Conservation (phyloP, 2,329 filamentous ascomycete species). For the Fusarium fujikuroi region DNA sequence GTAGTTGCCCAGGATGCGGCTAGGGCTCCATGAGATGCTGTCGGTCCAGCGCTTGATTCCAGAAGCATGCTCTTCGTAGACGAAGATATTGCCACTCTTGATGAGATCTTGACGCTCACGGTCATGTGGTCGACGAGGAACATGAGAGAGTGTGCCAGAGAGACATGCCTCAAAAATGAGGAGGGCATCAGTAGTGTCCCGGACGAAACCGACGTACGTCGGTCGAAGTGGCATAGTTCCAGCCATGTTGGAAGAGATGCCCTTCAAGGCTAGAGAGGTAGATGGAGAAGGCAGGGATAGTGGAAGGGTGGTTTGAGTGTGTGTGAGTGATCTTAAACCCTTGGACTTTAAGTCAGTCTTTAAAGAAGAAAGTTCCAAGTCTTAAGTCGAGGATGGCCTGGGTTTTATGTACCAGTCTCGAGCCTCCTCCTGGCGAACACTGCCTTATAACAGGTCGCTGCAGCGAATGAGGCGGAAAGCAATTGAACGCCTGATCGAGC, state of each 20-base stretch:
- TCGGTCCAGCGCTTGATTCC: slow-evolving; percentile 97
- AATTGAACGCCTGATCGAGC: background rate
- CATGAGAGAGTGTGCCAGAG: slow-evolving; percentile 75
- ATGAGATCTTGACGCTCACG: slow-evolving; percentile 82
- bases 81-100: slow-evolving; percentile 85
- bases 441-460: background rate
- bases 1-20: slow-evolving; percentile 85
- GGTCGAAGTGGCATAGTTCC: slow-evolving; percentile 60
- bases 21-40: slow-evolving; percentile 90
- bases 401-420: background rate
- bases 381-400: background rate
- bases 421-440: background rate
- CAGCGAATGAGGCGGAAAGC: background rate
- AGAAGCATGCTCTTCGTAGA: slow-evolving; percentile 90
- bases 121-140: slow-evolving; percentile 86
- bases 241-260: background rate
- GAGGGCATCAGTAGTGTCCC: slow-evolving; percentile 79
- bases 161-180: slow-evolving; percentile 84
- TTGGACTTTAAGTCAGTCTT: background rate
- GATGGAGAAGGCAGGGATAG: background rate
- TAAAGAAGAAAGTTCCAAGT: background rate
- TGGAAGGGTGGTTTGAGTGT: background rate
- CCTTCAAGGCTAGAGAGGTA: background rate
- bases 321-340: background rate
- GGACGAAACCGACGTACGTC: slow-evolving; percentile 74